phyloP scores from a whole-genome alignment of 345 rosid species.

The Eucalyptus sp. region DNA sequence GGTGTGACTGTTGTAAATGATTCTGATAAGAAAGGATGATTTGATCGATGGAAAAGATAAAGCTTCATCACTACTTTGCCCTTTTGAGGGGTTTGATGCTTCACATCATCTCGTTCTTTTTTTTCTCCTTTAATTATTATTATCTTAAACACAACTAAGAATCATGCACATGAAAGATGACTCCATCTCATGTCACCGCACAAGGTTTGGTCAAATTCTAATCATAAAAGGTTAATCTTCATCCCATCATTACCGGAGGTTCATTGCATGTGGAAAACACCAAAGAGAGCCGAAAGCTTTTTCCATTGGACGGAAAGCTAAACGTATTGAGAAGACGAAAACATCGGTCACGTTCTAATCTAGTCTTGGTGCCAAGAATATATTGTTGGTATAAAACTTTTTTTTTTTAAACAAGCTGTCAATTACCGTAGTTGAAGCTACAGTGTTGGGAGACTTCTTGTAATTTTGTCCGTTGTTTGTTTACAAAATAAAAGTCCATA shows the following conservation, averaged over 20 bases:
- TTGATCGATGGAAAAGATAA: neutral
- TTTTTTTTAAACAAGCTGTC: neutral
- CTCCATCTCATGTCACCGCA: neutral
- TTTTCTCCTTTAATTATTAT: neutral
- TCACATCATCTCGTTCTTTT: neutral
- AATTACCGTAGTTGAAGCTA: neutral
- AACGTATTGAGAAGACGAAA: neutral
- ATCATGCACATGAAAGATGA: neutral
- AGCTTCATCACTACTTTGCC: neutral
- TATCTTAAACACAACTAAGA: neutral
- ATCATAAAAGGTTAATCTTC: neutral
- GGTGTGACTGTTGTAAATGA: neutral
- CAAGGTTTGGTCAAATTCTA: neutral
- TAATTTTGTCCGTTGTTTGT: neutral
- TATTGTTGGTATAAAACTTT: neutral
- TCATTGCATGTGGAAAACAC: neutral
- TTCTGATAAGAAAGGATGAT: neutral
- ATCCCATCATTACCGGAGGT: neutral
- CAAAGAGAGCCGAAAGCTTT: neutral
- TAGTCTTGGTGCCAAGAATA: neutral
- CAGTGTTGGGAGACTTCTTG: neutral
- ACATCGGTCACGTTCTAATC: neutral
- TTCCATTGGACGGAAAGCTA: neutral
- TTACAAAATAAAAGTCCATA: neutral
- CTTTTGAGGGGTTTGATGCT: neutral